Percentiles rank a stretch among this genome's conserved stretches.
Evolutionary conservation across 1,284 basidiomycete genomes (phyloP).

Genomic region (Heterobasidion occidentale): DNA sequence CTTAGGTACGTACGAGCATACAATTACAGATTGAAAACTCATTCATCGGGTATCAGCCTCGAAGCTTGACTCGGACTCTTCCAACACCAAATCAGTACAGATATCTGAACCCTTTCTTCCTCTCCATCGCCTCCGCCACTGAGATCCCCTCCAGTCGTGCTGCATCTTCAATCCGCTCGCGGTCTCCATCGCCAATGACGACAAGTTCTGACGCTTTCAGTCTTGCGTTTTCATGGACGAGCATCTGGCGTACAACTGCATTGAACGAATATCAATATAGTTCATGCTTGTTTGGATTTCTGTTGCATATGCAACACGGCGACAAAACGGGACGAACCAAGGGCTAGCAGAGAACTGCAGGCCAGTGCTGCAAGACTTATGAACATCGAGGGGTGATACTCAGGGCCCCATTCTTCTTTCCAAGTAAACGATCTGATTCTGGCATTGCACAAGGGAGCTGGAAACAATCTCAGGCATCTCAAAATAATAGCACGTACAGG

Average conservation of each 20-base stretch:
- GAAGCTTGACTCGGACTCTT: background rate
- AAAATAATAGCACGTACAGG: slow-evolving; percentile 18
- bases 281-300: no score
- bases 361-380: slow-evolving; percentile 24
- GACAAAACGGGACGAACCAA: slow-evolving; percentile 15
- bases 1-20: no score
- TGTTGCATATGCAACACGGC: no score
- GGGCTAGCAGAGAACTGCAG: slow-evolving; percentile 19
- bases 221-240: slow-evolving; percentile 24
- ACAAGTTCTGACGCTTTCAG: slow-evolving; percentile 27
- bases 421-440: slow-evolving; percentile 31
- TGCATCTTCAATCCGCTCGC: slow-evolving; percentile 27
- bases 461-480: background rate
- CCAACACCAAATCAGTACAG: slow-evolving; percentile 19
- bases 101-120: slow-evolving; percentile 34
- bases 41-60: no score
- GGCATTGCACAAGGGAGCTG: background rate
- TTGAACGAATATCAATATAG: background rate
- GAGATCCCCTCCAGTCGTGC: slow-evolving; percentile 28
- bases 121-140: slow-evolving; percentile 27
- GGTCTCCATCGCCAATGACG: slow-evolving; percentile 18
- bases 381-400: slow-evolving; percentile 30
- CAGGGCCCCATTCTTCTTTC: slow-evolving; percentile 29
- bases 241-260: slow-evolving; percentile 26
- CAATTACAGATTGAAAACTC: no score